phyloP scores from a whole-genome alignment of 2,329 filamentous ascomycete species.

The Fusarium mexicanum region DNA sequence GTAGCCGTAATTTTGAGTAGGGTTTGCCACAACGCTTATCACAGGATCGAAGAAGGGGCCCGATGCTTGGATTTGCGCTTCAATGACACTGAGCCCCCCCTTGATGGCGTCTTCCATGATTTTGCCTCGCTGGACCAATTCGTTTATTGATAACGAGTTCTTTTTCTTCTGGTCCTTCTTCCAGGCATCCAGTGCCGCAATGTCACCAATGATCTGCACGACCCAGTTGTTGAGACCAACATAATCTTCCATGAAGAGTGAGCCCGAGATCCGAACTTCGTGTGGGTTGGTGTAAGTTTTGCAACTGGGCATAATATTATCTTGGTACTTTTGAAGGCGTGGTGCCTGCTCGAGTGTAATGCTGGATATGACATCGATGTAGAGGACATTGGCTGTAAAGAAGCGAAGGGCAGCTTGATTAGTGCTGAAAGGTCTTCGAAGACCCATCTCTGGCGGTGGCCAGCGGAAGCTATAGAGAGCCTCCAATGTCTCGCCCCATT shows the following conservation, averaged over 20 bases:
- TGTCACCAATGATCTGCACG: conserved; percentile 62
- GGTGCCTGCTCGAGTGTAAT: conserved; percentile 57
- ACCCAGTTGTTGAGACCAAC: conserved; percentile 68
- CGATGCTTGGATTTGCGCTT: conserved; percentile 26
- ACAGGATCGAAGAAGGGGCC: conserved; percentile 7
- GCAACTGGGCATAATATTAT: conserved; percentile 49
- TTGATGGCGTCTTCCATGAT: conserved; percentile 53
- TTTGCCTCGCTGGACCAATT: conserved; percentile 57
- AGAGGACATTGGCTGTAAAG: conserved; percentile 58
- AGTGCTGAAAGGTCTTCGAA: conserved; percentile 53
- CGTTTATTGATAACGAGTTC: conserved; percentile 56
- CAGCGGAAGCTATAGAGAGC: conserved; percentile 46
- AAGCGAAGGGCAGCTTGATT: conserved; percentile 60
- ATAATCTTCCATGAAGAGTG: conserved; percentile 59
- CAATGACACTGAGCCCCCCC: conserved; percentile 45
- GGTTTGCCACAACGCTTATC: conserved; percentile 32
- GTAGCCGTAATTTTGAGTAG: conserved; percentile 39
- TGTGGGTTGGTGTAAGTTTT: conserved; percentile 22
- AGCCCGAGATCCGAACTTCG: conserved; percentile 38
- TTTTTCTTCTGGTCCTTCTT: conserved; percentile 58
- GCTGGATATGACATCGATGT: conserved; percentile 61
- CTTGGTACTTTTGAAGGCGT: conserved; percentile 54
- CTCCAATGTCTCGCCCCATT: conserved; percentile 51
- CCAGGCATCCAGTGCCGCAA: conserved; percentile 63
- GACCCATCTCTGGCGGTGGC: conserved; percentile 48